phyloP scores from a whole-genome alignment of 2,329 filamentous ascomycete genomes.

The Diaporthe sp. region DNA sequence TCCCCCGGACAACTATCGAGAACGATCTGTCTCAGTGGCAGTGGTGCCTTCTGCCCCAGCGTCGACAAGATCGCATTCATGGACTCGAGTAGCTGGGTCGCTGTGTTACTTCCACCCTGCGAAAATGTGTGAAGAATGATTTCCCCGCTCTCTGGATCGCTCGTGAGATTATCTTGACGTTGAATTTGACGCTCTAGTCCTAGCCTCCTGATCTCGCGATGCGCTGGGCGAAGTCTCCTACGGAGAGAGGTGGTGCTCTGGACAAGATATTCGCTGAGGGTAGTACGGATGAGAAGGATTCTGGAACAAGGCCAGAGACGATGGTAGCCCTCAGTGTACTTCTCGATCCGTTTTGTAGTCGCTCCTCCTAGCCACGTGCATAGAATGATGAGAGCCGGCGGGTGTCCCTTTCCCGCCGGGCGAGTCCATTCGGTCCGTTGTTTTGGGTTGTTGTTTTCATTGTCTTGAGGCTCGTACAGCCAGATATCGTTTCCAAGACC shows the following conservation, averaged over 20 bases:
- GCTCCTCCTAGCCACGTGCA: constrained; percentile 41
- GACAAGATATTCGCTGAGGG: constrained; percentile 30
- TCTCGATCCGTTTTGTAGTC: constrained; percentile 37
- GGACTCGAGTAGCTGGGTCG: constrained; percentile 37
- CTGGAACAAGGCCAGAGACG: constrained; percentile 29
- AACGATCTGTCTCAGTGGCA: constrained; percentile 36
- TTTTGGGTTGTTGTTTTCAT: background rate
- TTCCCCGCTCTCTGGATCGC: background rate
- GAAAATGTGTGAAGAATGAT: constrained; percentile 38
- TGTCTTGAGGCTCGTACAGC: constrained; percentile 23
- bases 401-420: background rate
- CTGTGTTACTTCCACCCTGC: constrained; percentile 35
- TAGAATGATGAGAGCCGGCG: constrained; percentile 37
- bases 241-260: constrained; percentile 1
- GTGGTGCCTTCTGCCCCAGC: constrained; percentile 16
- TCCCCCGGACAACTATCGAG: constrained; percentile 40
- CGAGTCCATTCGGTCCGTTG: background rate
- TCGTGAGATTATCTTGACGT: background rate
- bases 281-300: constrained; percentile 38
- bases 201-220: constrained; percentile 34
- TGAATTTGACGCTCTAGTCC: background rate
- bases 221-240: constrained; percentile 35
- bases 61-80: constrained; percentile 28
- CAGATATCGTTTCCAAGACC: constrained; percentile 24
- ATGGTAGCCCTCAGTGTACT: constrained; percentile 37